Conservation (phyloP, 1,284 basidiomycete genomes). For the Cryptococcus jaspeensis region DNA sequence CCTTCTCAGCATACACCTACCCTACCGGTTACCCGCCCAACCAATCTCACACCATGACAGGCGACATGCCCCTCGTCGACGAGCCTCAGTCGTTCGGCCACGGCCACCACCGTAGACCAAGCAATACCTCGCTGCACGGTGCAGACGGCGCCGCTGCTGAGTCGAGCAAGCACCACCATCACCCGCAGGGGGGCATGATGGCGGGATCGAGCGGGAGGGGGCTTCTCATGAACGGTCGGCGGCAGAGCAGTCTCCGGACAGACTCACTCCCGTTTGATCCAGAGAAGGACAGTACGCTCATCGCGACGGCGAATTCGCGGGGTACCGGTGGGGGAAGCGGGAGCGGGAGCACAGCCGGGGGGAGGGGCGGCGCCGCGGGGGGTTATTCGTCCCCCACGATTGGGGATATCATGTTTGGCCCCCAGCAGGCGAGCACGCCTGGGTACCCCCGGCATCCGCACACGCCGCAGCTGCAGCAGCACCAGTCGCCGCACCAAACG, state of each 20-base stretch:
- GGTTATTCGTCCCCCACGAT: slow-evolving; percentile 14
- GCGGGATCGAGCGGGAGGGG: background rate
- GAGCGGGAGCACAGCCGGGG: background rate
- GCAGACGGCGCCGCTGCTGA: too few relatives aligned
- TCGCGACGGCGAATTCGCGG: slow-evolving; percentile 26
- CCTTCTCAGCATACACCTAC: background rate
- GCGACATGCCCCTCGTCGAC: slow-evolving; percentile 14
- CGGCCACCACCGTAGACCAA: slow-evolving; percentile 3
- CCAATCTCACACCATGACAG: too few relatives aligned
- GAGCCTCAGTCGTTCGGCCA: slow-evolving; percentile 28
- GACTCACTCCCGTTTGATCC: slow-evolving; percentile 45
- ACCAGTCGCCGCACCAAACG: slow-evolving; percentile 11
- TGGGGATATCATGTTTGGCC: slow-evolving; percentile 25
- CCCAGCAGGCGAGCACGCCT: background rate
- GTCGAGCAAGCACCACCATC: background rate
- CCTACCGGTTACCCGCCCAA: background rate
- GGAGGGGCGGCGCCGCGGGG: background rate
- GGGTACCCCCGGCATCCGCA: background rate
- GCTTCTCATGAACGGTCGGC: background rate
- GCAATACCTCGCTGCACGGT: slow-evolving; percentile 4
- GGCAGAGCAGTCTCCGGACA: slow-evolving; percentile 21
- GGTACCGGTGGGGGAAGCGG: background rate
- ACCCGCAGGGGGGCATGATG: slow-evolving; percentile 6
- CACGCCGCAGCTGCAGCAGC: slow-evolving; percentile 7
- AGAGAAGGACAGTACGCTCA: slow-evolving; percentile 35